phyloP scores from a whole-genome alignment of 129 eudicot species.

The Oenanthe sinensis region DNA sequence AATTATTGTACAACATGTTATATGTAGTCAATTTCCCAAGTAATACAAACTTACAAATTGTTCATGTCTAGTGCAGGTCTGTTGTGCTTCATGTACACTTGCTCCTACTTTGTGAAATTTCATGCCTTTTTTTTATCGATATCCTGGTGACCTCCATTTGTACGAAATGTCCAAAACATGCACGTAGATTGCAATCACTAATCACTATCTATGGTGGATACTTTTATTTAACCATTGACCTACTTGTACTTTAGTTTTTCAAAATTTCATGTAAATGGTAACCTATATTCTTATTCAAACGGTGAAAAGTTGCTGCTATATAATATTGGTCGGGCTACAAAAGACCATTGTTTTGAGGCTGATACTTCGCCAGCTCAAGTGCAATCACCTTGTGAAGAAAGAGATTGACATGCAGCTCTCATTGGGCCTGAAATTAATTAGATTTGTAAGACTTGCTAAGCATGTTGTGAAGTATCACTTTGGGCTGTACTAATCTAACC shows the following conservation, averaged over 20 bases:
- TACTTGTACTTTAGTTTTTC: not conserved
- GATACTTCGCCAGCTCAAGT: not conserved
- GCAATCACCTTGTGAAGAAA: not conserved
- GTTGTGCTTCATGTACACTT: not conserved
- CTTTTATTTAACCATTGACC: not conserved
- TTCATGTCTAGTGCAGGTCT: not conserved
- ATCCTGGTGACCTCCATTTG: too few relatives aligned
- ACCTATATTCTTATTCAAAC: too few relatives aligned
- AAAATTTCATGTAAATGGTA: not conserved
- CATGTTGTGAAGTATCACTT: too few relatives aligned
- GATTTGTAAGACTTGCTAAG: too few relatives aligned
- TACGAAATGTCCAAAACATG: not conserved
- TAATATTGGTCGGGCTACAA: not conserved
- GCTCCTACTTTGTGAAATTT: not conserved
- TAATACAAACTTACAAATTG: not conserved
- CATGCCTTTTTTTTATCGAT: too few relatives aligned
- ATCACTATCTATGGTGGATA: not conserved
- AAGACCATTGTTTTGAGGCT: not conserved
- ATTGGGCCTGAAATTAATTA: not conserved
- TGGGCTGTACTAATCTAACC: too few relatives aligned
- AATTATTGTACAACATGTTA: constrained; percentile 7
- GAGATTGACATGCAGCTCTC: not conserved
- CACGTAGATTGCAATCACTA: not conserved
- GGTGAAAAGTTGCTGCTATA: not conserved
- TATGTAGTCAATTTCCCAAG: not conserved